Base-by-base conservation (phyloP, 2,329 filamentous ascomycete species). In the Cladobotryum protrusum region DNA sequence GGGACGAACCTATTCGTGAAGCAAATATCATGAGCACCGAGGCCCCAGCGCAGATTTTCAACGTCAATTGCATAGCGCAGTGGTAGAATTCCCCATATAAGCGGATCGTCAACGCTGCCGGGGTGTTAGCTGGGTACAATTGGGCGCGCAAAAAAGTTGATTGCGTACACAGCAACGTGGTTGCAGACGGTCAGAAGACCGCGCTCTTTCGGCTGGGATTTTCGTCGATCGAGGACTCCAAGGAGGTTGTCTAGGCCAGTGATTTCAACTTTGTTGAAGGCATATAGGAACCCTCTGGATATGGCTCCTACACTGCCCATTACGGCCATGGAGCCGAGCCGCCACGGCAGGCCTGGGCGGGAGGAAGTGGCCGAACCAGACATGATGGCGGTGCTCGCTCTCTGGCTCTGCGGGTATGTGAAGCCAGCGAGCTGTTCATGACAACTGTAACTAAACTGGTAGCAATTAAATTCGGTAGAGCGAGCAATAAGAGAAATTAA, bases 11-110 rank as follows among this genome's bases (percentile, higher is more conserved):
- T 85, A 64, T 89, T 92, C 61, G 85, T 85, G 68, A 95, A 99
- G 71, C 91, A 96, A 53, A 99, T 91, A 67, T 99, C 93, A 66
- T 96, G 89, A 61, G 90, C 95, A 19, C 89, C 93, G 48, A 99
- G 78, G 9, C 85, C 83, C 89, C 91, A 97, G 65, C 93, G 82
- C 61, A 90, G 77, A 63, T 91, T 93, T 49, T 78, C 75, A 17
- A 87, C 81, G 52, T 84, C 81, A 61, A 87, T 82, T 56, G 81
- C 73, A 63, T 93, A 89, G 45, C 79, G 77, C 42, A 88, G 67
- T 1, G 93, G 93, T 4, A 99, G 72, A 34, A 89, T 81, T 15
- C 92, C 93, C 92, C 92, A 99, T 59, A 96, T 83, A 52, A 97
- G 71, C 20, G 93, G 93, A 71, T 99, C 93, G 69, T 99, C 93